Percentiles rank a stretch among this genome's conserved stretches.
Evolutionary conservation across 768 basidiomycete species (phyloP).

Genomic region (Dacryopinax primogenitus): DNA sequence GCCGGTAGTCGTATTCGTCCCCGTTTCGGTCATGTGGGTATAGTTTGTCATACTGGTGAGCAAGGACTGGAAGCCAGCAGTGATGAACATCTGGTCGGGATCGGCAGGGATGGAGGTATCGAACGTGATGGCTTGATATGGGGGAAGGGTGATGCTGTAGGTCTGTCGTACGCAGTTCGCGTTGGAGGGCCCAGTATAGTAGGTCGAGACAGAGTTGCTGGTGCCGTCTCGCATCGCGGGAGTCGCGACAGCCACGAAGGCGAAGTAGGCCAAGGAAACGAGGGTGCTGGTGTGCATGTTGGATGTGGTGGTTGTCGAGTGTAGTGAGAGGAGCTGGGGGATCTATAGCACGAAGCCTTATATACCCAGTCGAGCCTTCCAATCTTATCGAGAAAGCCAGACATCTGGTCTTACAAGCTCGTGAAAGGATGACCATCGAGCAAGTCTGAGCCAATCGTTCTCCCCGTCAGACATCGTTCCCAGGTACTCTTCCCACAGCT

Average conservation of each 20-base stretch:
- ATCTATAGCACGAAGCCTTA: neutral
- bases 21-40: constrained; percentile 12
- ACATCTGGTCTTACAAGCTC: no score
- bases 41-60: constrained; percentile 14
- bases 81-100: constrained; percentile 13
- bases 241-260: neutral
- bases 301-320: neutral
- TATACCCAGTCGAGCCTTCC: neutral
- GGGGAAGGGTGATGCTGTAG: constrained; percentile 9
- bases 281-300: neutral
- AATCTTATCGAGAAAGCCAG: no score
- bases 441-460: no score
- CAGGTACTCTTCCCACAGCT: no score
- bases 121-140: neutral
- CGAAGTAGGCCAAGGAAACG: neutral
- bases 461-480: no score
- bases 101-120: neutral
- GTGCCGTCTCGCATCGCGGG: neutral
- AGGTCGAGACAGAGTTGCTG: neutral
- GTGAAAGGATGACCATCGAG: no score
- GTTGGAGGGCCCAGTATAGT: constrained; percentile 5
- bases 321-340: neutral
- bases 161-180: constrained; percentile 5
- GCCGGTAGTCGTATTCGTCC: constrained; percentile 8
- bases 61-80: constrained; percentile 10